Percentiles rank a stretch among this genome's conserved stretches.
Evolutionary conservation across 2,329 filamentous ascomycete genomes (phyloP).

Genomic region (Bertia moriformis): DNA sequence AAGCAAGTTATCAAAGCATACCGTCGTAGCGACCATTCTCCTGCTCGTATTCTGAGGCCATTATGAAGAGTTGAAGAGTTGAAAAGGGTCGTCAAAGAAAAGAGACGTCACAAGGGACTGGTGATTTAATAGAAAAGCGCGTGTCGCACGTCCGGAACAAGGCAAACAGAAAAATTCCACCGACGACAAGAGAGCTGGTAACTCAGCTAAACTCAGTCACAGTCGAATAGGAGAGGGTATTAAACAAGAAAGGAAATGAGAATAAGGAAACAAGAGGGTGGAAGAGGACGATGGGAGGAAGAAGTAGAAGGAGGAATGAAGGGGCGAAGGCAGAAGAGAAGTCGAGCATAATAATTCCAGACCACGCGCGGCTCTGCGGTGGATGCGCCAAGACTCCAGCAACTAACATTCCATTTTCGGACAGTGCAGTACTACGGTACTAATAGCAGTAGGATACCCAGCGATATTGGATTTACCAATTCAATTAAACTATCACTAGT

Average conservation of each 20-base stretch:
- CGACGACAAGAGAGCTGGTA: background rate
- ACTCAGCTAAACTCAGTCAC: background rate
- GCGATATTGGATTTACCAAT: too few species aligned
- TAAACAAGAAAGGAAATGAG: background rate
- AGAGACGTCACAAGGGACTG: background rate
- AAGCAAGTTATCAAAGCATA: too few species aligned
- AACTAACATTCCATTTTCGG: too few species aligned
- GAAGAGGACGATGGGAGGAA: background rate
- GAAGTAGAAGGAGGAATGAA: background rate
- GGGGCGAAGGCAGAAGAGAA: background rate
- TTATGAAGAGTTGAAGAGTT: background rate
- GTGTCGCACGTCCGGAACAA: background rate
- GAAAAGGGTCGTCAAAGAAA: background rate
- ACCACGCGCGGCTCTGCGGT: background rate
- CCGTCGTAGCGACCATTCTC: background rate
- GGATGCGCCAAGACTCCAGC: background rate
- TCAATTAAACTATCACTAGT: too few species aligned
- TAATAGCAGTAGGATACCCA: too few species aligned
- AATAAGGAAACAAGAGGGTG: background rate
- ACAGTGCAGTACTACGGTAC: too few species aligned
- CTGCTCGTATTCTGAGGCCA: background rate
- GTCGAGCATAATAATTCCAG: background rate
- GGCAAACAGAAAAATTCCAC: background rate
- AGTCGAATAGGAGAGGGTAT: background rate
- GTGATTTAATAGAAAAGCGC: background rate